Conservation (phyloP, 768 basidiomycete genomes). For the Boletus vinaceobasis region DNA sequence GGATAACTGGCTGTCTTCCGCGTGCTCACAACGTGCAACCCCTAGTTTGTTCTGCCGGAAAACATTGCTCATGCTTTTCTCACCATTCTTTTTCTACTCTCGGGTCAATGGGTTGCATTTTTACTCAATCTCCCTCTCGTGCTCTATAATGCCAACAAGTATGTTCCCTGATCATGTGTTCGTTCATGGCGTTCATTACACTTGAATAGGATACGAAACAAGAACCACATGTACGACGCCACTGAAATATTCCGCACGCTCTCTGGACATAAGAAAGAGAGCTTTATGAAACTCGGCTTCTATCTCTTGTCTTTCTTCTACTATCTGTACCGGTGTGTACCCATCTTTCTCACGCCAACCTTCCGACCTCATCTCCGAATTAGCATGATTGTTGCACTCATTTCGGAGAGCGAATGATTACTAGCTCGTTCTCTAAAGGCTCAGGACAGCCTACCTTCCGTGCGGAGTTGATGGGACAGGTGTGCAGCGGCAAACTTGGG, state of each 20-base stretch:
- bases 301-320: slow-evolving; percentile 91
- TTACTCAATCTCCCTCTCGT: slow-evolving; percentile 86
- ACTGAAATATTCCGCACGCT: slow-evolving; percentile 98
- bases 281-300: slow-evolving; percentile 92
- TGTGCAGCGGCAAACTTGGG: not conserved
- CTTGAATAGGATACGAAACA: slow-evolving; percentile 72
- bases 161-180: slow-evolving; percentile 29
- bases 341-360: not conserved
- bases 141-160: slow-evolving; percentile 93
- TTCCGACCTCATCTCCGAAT: not conserved
- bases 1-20: not conserved
- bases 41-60: slow-evolving; percentile 94
- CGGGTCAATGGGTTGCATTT: slow-evolving; percentile 94
- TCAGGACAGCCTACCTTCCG: not conserved
- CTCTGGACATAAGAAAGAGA: slow-evolving; percentile 92
- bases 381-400: slow-evolving; percentile 86
- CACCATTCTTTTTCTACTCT: slow-evolving; percentile 84
- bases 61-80: slow-evolving; percentile 93
- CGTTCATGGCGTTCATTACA: not conserved
- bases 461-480: not conserved
- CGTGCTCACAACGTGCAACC: not conserved
- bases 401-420: slow-evolving; percentile 67
- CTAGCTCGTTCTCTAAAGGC: not conserved
- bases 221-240: slow-evolving; percentile 98
- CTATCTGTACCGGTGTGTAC: slow-evolving; percentile 80